These are phyloP conservation scores for Sporothrix dimorphospora DNA, from an alignment of 2,329 filamentous ascomycete genomes.

Conservation along the genomic window DNA sequence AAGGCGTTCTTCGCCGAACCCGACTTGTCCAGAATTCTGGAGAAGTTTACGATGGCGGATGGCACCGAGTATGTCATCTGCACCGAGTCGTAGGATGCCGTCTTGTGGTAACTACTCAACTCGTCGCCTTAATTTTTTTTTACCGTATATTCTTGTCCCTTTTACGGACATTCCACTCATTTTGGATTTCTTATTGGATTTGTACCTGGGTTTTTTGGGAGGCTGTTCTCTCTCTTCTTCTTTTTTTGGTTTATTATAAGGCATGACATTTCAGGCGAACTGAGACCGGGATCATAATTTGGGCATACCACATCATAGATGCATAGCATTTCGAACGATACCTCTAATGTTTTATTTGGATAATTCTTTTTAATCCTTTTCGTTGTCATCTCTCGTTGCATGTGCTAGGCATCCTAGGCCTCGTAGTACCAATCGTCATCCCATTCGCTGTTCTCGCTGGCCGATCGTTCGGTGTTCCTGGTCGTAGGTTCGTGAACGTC, in stretches of 20 bases:
- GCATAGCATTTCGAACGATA: conserved; percentile 24
- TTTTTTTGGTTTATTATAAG: conserved; percentile 6
- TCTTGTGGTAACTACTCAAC: neutral
- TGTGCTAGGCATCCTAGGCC: neutral
- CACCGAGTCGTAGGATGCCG: conserved; percentile 19
- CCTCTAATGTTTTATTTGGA: conserved; percentile 20
- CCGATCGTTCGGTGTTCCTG: neutral
- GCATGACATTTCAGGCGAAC: conserved; percentile 25
- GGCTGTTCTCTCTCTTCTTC: neutral
- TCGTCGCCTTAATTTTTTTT: neutral
- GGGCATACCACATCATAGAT: conserved; percentile 22
- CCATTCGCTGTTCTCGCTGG: conserved; percentile 2
- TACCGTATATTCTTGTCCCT: neutral
- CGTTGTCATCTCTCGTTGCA: neutral
- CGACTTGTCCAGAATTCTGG: conserved; percentile 28
- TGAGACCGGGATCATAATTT: neutral
- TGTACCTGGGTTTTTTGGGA: neutral
- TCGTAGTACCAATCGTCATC: conserved; percentile 21
- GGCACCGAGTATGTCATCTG: conserved; percentile 30
- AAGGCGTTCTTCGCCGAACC: conserved; percentile 30
- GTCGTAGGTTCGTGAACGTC: neutral
- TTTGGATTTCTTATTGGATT: neutral
- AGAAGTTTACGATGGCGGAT: conserved; percentile 32
- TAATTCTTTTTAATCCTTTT: neutral
- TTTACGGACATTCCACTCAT: neutral